Conservation (phyloP, 2,329 filamentous ascomycete species). For the Phaeophleospora eucalypticola region DNA sequence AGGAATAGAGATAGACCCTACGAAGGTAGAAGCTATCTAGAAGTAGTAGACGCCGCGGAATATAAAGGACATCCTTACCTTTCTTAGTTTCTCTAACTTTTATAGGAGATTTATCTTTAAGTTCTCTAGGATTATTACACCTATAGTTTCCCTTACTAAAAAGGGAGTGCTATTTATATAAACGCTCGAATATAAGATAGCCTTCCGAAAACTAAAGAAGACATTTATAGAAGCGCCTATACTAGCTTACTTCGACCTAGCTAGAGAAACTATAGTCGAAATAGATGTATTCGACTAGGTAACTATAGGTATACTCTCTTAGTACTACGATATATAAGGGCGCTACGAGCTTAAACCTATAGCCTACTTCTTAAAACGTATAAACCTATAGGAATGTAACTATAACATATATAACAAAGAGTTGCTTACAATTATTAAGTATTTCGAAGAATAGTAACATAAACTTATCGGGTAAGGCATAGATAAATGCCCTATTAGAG, state of each 20-base stretch:
- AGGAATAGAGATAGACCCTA: constrained; percentile 19
- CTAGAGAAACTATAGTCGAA: not conserved
- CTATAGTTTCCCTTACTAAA: not conserved
- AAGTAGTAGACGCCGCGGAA: not conserved
- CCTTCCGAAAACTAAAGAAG: constrained; percentile 3
- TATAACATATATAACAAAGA: constrained; percentile 18
- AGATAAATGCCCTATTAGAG: constrained; percentile 8
- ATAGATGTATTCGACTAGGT: constrained; percentile 1
- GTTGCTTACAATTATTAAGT: constrained; percentile 32
- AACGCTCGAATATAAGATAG: not conserved
- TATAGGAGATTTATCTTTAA: constrained; percentile 1
- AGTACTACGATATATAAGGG: not conserved
- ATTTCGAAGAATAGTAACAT: constrained; percentile 26
- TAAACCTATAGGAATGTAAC: constrained; percentile 8
- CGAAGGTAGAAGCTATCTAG: constrained; percentile 5
- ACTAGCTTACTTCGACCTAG: not conserved
- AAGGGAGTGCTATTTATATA: not conserved
- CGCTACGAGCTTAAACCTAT: not conserved
- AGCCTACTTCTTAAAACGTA: constrained; percentile 11
- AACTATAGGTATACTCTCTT: not conserved
- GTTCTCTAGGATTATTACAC: not conserved
- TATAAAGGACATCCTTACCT: constrained; percentile 5
- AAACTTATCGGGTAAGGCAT: constrained; percentile 26
- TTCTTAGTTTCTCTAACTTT: constrained; percentile 8
- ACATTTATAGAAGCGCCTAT: not conserved